Conservation (phyloP, 1,139 yeast genomes). For the Debaryomycetaceae sp. region DNA sequence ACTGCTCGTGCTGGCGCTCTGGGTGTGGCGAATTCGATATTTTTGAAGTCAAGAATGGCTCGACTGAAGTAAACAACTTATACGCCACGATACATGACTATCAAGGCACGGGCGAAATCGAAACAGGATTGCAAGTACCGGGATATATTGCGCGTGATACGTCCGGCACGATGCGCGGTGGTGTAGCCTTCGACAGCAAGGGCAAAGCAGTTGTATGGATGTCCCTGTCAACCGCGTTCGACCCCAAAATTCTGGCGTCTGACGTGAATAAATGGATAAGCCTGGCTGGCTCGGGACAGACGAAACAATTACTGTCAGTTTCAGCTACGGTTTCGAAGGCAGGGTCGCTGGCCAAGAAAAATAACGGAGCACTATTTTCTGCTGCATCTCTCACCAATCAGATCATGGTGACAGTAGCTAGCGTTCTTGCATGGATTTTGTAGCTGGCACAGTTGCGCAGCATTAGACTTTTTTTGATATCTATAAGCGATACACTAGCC, state of each 20-base stretch:
- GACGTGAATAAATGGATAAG: conserved; percentile 26
- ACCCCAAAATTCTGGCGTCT: conserved; percentile 20
- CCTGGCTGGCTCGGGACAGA: conserved; percentile 12
- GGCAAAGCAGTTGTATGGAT: conserved; percentile 54
- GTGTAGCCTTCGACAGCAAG: conserved; percentile 53
- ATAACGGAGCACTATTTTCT: conserved; percentile 8
- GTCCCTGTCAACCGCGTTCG: conserved; percentile 44
- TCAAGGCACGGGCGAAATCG: conserved; percentile 56
- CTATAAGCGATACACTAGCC: not conserved
- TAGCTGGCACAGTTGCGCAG: conserved; percentile 1
- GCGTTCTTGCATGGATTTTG: conserved; percentile 9
- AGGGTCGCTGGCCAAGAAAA: conserved; percentile 13
- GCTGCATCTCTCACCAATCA: conserved; percentile 9
- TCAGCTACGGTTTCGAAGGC: conserved; percentile 11
- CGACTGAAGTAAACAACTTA: conserved; percentile 42
- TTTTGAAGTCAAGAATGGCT: conserved; percentile 51
- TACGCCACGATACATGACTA: conserved; percentile 62
- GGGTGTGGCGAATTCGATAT: conserved; percentile 97
- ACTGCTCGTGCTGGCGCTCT: conserved; percentile 90
- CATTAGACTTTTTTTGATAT: not conserved
- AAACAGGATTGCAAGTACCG: conserved; percentile 44
- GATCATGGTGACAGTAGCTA: conserved; percentile 6
- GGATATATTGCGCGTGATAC: conserved; percentile 50
- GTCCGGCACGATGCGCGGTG: conserved; percentile 46
- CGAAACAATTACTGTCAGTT: conserved; percentile 14